phyloP scores from a whole-genome alignment of 768 basidiomycete genomes.

The Phlebiopsis gigantea region DNA sequence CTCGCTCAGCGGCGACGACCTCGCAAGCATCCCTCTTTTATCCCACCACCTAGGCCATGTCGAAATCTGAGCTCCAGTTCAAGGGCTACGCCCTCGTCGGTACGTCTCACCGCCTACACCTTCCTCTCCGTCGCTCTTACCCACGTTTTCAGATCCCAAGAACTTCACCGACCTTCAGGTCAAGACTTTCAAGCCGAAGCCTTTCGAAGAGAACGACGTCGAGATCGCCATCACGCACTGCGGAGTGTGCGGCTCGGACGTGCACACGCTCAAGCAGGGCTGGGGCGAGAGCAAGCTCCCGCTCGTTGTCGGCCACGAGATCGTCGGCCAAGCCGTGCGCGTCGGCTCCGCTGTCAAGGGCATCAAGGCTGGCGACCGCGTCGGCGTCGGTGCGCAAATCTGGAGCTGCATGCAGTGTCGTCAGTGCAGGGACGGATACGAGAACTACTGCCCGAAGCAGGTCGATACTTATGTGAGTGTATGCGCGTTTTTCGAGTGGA shows the following conservation, averaged over 20 bases:
- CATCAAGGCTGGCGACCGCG: constrained; percentile 53
- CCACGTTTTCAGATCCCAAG: constrained; percentile 13
- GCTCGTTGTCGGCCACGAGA: constrained; percentile 41
- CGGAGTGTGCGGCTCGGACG: constrained; percentile 49
- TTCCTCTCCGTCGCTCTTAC: not conserved
- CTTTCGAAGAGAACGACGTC: constrained; percentile 46
- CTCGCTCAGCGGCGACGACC: too few species aligned
- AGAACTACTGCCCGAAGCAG: constrained; percentile 49
- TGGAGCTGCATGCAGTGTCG: constrained; percentile 46
- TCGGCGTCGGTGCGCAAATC: constrained; percentile 49
- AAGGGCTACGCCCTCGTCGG: constrained; percentile 24
- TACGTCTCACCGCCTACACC: not conserved
- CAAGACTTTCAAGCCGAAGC: constrained; percentile 48
- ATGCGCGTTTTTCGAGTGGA: not conserved
- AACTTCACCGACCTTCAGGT: constrained; percentile 37
- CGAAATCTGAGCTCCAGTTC: constrained; percentile 17
- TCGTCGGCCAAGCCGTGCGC: constrained; percentile 45
- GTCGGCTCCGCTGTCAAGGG: constrained; percentile 51
- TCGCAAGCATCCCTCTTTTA: too few species aligned
- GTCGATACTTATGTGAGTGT: constrained; percentile 34
- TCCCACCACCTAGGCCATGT: constrained; percentile 1
- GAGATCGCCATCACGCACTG: constrained; percentile 49
- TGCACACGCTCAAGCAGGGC: constrained; percentile 34
- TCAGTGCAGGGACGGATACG: constrained; percentile 44
- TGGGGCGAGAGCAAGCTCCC: constrained; percentile 28